These are phyloP conservation scores for Gillenia trifoliata DNA, from an alignment of 306 rosid species.

Conservation along the genomic window DNA sequence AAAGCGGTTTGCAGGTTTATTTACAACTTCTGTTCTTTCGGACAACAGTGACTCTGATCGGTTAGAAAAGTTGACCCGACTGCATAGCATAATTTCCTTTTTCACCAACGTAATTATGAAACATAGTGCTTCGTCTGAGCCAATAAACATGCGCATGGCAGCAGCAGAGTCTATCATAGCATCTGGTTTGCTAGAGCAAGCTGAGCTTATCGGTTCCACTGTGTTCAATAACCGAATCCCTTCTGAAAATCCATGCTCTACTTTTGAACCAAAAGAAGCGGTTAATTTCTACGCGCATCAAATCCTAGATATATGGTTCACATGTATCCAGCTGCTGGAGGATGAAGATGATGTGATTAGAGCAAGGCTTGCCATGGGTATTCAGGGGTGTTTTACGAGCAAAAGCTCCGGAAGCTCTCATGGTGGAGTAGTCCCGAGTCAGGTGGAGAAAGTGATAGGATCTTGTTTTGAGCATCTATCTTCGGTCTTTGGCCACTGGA, in stretches of 20 bases:
- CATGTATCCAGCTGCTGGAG: constrained; percentile 86
- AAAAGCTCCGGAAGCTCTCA: constrained; percentile 31
- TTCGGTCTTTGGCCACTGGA: constrained; percentile 78
- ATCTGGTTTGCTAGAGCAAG: constrained; percentile 86
- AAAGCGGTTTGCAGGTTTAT: constrained; percentile 50
- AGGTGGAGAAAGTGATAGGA: constrained; percentile 85
- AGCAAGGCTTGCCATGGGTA: constrained; percentile 57
- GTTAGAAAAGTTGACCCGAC: constrained; percentile 26
- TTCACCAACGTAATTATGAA: constrained; percentile 50
- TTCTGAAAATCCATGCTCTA: constrained; percentile 20
- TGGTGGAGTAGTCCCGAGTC: constrained; percentile 51
- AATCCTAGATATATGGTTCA: constrained; percentile 68
- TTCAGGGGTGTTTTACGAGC: constrained; percentile 57
- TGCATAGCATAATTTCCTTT: constrained; percentile 48
- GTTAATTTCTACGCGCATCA: constrained; percentile 61
- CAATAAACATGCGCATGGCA: constrained; percentile 70
- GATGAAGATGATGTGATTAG: constrained; percentile 83
- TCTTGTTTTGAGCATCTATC: constrained; percentile 77
- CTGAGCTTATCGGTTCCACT: constrained; percentile 40
- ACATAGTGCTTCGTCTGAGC: constrained; percentile 64
- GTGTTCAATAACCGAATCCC: constrained; percentile 38
- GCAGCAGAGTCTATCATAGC: constrained; percentile 78
- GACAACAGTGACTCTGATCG: constrained; percentile 23
- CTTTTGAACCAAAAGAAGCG: constrained; percentile 41
- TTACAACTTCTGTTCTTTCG: constrained; percentile 39